phyloP scores from a whole-genome alignment of 257 asterid genomes.

The Nicotiana otophora region DNA sequence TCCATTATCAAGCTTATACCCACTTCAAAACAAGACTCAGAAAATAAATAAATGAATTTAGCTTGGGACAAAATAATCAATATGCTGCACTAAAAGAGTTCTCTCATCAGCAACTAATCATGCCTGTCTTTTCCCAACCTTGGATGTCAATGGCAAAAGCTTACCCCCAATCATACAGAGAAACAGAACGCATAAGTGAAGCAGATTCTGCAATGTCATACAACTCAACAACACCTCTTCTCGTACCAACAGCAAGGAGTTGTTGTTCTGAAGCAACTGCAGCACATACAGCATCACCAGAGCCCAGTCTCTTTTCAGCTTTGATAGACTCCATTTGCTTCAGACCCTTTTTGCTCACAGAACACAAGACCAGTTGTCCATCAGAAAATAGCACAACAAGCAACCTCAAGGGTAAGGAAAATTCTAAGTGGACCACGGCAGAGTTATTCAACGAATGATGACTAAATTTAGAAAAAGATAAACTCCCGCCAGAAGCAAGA shows the following conservation, averaged over 20 bases:
- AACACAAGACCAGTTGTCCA: constrained; percentile 71
- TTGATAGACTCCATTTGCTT: constrained; percentile 58
- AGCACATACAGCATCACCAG: constrained; percentile 78
- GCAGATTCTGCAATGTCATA: constrained; percentile 85
- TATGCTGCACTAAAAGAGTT: constrained; percentile 11
- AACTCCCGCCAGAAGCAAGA: constrained; percentile 40
- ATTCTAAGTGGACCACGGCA: constrained; percentile 73
- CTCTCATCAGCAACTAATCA: constrained; percentile 14
- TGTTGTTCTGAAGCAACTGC: constrained; percentile 94
- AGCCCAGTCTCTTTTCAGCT: constrained; percentile 62
- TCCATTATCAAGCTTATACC: not conserved
- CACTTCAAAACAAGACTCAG: not conserved
- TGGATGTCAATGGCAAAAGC: constrained; percentile 25
- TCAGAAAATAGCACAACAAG: constrained; percentile 73
- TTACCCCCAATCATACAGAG: constrained; percentile 98
- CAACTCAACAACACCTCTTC: constrained; percentile 75
- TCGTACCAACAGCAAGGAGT: constrained; percentile 94
- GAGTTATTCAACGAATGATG: constrained; percentile 32
- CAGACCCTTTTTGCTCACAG: constrained; percentile 89
- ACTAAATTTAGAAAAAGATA: constrained; percentile 32
- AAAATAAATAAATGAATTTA: not conserved
- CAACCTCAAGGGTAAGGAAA: constrained; percentile 48
- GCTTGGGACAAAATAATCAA: constrained; percentile 16
- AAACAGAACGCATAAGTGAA: constrained; percentile 70
- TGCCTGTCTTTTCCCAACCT: constrained; percentile 17